Percentiles rank a stretch among this genome's conserved stretches.
Evolutionary conservation across 2,329 filamentous ascomycete genomes (phyloP).

Genomic region (Diplocarpon mali): DNA sequence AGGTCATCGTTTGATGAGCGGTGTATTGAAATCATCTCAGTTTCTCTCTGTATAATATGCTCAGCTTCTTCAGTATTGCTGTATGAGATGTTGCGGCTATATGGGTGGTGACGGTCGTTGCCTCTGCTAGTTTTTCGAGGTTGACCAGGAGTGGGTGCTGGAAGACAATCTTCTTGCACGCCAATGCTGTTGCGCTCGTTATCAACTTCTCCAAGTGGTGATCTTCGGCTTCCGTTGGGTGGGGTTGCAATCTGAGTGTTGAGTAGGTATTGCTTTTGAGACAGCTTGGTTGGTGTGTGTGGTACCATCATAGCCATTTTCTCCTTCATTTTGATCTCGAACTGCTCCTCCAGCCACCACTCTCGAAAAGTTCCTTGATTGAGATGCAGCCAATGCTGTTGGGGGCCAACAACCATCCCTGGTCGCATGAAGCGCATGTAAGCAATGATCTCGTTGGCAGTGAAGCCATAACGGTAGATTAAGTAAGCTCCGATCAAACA

Average conservation of each 20-base stretch:
- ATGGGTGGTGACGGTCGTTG: conserved; percentile 61
- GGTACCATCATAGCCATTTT: conserved; percentile 37
- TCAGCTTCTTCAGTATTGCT: conserved; percentile 39
- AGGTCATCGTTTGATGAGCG: conserved; percentile 57
- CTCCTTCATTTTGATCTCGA: conserved; percentile 37
- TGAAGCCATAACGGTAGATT: conserved; percentile 95
- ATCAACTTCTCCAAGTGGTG: conserved; percentile 89
- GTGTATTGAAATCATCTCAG: conserved; percentile 49
- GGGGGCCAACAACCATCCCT: conserved; percentile 96
- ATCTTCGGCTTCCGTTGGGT: conserved; percentile 66
- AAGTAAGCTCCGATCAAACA: conserved; percentile 96
- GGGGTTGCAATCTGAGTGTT: conserved; percentile 70
- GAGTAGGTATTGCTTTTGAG: conserved; percentile 45
- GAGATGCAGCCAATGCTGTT: conserved; percentile 97
- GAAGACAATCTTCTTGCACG: conserved; percentile 81
- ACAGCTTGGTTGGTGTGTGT: conserved; percentile 50
- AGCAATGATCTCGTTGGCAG: conserved; percentile 91
- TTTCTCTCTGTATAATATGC: conserved; percentile 39
- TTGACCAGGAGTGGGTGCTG: conserved; percentile 89
- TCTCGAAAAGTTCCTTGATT: conserved; percentile 97
- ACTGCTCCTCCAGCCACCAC: conserved; percentile 75
- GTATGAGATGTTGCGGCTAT: conserved; percentile 45
- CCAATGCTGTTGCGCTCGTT: conserved; percentile 59
- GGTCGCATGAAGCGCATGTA: conserved; percentile 99
- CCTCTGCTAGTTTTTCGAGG: conserved; percentile 78